A percentile compares a stretch with the other conserved stretches of the same genome.
Conservation (phyloP, 2,329 filamentous ascomycete species). For the Parasarocladium wereldwijsianum region DNA sequence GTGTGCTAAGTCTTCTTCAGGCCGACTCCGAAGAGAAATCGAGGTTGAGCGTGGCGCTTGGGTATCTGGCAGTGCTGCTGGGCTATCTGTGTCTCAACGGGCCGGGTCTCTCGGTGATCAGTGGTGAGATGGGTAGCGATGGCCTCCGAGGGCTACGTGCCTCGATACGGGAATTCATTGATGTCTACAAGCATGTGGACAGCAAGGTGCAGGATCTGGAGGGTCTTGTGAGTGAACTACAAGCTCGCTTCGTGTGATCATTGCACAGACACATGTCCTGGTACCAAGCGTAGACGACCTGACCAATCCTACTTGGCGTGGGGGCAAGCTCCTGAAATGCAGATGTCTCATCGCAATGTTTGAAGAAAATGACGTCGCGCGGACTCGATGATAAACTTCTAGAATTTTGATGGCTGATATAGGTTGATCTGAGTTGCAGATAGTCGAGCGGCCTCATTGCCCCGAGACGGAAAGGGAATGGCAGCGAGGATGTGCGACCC, state of each 20-base stretch:
- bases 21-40: slow-evolving; percentile 61
- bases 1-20: slow-evolving; percentile 20
- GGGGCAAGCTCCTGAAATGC: no score
- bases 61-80: slow-evolving; percentile 72
- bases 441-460: no score
- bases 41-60: slow-evolving; percentile 68
- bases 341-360: no score
- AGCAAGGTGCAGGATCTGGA: slow-evolving; percentile 25
- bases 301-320: no score
- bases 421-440: no score
- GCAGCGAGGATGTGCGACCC: no score
- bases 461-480: no score
- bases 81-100: slow-evolving; percentile 58
- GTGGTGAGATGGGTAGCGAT: slow-evolving; percentile 23
- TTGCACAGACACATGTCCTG: no score
- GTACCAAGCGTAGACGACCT: no score
- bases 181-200: slow-evolving; percentile 34
- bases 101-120: slow-evolving; percentile 27
- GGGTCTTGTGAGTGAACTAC: slow-evolving; percentile 21
- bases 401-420: no score
- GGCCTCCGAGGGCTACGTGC: slow-evolving; percentile 30
- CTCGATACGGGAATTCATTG: slow-evolving; percentile 40
- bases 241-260: slow-evolving; percentile 5
- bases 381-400: no score
- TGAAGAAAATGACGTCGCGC: no score